phyloP scores from a whole-genome alignment of 345 rosid genomes.

The Arabidopsis suecica region DNA sequence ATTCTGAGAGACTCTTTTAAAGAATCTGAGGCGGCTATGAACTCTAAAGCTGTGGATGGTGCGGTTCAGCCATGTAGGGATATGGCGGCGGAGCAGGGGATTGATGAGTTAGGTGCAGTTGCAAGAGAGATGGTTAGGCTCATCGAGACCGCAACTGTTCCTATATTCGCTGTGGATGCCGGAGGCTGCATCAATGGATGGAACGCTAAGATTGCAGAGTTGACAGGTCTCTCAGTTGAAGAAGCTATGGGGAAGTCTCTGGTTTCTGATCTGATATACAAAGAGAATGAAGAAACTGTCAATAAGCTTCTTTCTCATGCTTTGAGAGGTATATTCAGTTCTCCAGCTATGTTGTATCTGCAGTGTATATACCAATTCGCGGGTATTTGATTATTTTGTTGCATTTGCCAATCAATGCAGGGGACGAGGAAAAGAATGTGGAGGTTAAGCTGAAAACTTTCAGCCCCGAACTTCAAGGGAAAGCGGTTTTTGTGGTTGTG shows the following conservation, averaged over 20 bases:
- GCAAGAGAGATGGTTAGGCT: slow-evolving; percentile 99
- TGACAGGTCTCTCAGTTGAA: slow-evolving; percentile 89
- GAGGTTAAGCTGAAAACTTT: slow-evolving; percentile 91
- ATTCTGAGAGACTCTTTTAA: slow-evolving; percentile 89
- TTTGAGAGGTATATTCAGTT: slow-evolving; percentile 65
- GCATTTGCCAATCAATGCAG: slow-evolving; percentile 52
- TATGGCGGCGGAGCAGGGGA: slow-evolving; percentile 65
- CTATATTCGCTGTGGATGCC: slow-evolving; percentile 92
- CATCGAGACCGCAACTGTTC: slow-evolving; percentile 96
- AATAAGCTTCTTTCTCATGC: slow-evolving; percentile 77
- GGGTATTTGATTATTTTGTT: slow-evolving; percentile 23
- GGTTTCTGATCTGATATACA: slow-evolving; percentile 75
- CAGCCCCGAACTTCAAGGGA: slow-evolving; percentile 57
- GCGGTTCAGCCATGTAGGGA: slow-evolving; percentile 54
- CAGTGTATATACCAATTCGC: slow-evolving; percentile 3
- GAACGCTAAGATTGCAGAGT: slow-evolving; percentile 92
- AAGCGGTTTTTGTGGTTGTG: slow-evolving; percentile 83
- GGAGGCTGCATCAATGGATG: slow-evolving; percentile 90
- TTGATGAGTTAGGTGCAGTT: slow-evolving; percentile 92
- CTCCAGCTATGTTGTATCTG: slow-evolving; percentile 20
- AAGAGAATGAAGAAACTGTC: slow-evolving; percentile 78
- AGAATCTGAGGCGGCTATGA: slow-evolving; percentile 68
- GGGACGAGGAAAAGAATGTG: slow-evolving; percentile 86
- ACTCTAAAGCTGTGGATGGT: slow-evolving; percentile 61
- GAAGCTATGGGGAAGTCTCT: slow-evolving; percentile 96